Evolutionary conservation across 768 basidiomycete genomes (phyloP), one percentile per base, ranked within the genome.

Genomic region (Lentinula sp.): DNA sequence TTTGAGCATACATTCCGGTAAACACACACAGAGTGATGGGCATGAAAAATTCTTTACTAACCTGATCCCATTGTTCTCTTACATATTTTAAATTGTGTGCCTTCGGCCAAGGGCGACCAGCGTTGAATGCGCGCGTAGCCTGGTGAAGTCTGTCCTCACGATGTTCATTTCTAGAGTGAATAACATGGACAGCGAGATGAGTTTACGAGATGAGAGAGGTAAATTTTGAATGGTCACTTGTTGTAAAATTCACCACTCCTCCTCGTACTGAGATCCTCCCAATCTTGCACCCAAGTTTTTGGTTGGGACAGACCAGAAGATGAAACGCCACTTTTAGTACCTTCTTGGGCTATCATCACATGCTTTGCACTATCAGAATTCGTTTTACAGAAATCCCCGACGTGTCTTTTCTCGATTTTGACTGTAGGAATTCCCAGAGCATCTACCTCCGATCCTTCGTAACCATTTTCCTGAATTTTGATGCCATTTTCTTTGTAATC

Each of bases 391-490:
- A 72, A 70, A 60, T 88, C 86, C 5, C 77, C 79, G 1, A 69
- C 63, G 65, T 92, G 90, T 35, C 74, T 72, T 39, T 71, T 70
- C 61, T 3, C 18, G 4, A 89, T 72, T 42, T 74, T 67, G 31
- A 91, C 73, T 10, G 91, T 92, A 0, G 85, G 84, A 57, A 91
- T 82, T 9, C 87, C 89, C 1, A 81, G 69, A 0, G 80, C 82
- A 67, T 93, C 91, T 54, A 82, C 72, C 70, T 93, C 89, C 18
- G 80, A 83, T 8, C 79, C 76, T n/a, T 69, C 64, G 43, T 77
- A 77, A 16, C 74, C 70, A 59, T 78, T 77, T 60, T 84, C 75
- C 61, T 78, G 76, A 63, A 88, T 85, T 16, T 57, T 43, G 35
- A 43, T 23, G 7, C 87, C 88, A 46, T 69, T 67, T 6, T 85